A percentile compares a stretch with the other conserved stretches of the same genome.
phyloP scores from a whole-genome alignment of 805 yeast genomes.

The Saturnispora dispora region DNA sequence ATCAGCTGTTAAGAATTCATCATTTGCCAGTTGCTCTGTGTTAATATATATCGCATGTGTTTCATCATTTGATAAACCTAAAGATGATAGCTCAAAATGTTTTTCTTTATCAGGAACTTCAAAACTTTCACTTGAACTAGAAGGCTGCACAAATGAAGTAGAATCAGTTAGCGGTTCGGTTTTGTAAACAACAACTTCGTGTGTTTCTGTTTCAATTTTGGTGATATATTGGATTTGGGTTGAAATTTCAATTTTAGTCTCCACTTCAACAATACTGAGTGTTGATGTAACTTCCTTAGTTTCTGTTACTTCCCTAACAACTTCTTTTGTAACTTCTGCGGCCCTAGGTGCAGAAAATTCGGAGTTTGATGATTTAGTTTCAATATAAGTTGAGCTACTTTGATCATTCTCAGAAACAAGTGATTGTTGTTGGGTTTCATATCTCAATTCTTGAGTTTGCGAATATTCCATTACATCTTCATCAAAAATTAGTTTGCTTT shows the following conservation, averaged over 20 bases:
- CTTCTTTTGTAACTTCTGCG: constrained; percentile 11
- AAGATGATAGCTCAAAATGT: no score
- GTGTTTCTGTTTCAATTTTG: not conserved
- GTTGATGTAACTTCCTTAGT: constrained; percentile 7
- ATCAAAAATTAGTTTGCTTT: not conserved
- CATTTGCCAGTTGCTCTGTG: not conserved
- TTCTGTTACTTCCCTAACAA: constrained; percentile 7
- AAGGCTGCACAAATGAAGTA: no score
- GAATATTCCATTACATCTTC: not conserved
- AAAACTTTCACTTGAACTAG: not conserved
- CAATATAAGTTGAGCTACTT: not conserved
- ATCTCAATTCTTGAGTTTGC: not conserved
- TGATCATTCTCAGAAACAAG: not conserved
- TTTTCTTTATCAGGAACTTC: not conserved
- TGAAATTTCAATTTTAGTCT: constrained; percentile 6
- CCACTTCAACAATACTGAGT: constrained; percentile 9
- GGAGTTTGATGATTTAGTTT: not conserved
- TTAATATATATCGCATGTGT: not conserved
- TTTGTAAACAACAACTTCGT: not conserved
- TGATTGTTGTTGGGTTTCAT: not conserved
- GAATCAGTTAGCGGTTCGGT: not conserved
- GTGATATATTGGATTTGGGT: constrained; percentile 1
- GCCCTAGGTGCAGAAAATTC: not conserved
- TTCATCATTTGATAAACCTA: not conserved
- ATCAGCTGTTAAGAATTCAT: not conserved